phyloP scores from a whole-genome alignment of 495 filamentous ascomycete genomes.

The Trichocladium uniseriatum region DNA sequence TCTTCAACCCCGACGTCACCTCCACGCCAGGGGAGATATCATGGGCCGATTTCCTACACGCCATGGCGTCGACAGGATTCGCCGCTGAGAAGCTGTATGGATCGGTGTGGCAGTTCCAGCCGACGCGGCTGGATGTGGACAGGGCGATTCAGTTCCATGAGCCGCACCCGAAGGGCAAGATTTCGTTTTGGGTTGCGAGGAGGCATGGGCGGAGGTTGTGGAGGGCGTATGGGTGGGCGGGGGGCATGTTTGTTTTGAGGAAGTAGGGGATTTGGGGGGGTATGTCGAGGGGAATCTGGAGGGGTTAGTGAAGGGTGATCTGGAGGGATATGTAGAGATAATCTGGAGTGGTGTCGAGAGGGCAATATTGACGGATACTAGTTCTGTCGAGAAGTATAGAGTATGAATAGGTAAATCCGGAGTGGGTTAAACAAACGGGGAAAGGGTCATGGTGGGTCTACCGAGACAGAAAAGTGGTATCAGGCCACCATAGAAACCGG shows the following conservation, averaged over 20 bases:
- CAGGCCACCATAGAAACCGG: too few relatives aligned
- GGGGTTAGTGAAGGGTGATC: too few relatives aligned
- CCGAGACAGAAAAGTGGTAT: too few relatives aligned
- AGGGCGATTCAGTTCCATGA: conserved; percentile 44
- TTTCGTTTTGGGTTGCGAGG: conserved; percentile 24
- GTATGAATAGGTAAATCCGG: too few relatives aligned
- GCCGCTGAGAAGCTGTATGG: conserved; percentile 42
- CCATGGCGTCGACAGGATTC: conserved; percentile 42
- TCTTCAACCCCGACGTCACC: conserved; percentile 14
- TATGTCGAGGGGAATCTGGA: too few relatives aligned
- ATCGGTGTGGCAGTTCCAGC: conserved; percentile 44
- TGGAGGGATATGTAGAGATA: too few relatives aligned
- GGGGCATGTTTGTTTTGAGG: conserved; percentile 12
- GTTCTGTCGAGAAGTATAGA: too few relatives aligned
- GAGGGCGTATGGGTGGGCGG: conserved; percentile 15
- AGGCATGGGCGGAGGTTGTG: conserved; percentile 10
- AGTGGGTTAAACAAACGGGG: too few relatives aligned
- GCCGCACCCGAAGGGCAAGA: conserved; percentile 37
- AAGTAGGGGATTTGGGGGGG: background rate
- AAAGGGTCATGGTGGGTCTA: too few relatives aligned
- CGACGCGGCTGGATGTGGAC: conserved; percentile 26
- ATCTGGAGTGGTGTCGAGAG: too few relatives aligned
- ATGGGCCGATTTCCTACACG: conserved; percentile 47
- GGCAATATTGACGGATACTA: too few relatives aligned
- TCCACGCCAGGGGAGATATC: conserved; percentile 31